Evolutionary conservation across 805 yeast species (phyloP).

Genomic region (Saccharomycopsis oosterbeekiorum): DNA sequence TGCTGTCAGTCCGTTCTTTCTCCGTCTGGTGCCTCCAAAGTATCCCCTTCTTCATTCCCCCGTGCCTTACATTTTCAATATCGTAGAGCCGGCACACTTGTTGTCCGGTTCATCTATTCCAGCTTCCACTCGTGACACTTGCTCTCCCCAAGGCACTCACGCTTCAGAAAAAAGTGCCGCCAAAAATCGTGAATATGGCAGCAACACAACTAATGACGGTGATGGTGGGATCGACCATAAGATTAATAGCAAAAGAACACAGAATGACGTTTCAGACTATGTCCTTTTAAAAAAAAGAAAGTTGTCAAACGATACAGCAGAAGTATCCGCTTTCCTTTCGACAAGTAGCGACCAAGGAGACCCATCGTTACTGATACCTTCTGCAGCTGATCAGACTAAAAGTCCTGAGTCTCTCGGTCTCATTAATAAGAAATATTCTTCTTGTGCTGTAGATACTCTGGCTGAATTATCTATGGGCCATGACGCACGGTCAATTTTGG

Average conservation of each 20-base stretch:
- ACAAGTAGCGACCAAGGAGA: neutral
- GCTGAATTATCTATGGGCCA: no score
- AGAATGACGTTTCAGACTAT: neutral
- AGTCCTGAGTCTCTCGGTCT: no score
- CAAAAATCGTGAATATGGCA: neutral
- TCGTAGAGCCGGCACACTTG: neutral
- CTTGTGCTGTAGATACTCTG: no score
- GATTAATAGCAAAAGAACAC: neutral
- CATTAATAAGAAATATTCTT: no score
- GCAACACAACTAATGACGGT: neutral
- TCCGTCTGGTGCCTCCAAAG: conserved; percentile 3
- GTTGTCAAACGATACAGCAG: neutral
- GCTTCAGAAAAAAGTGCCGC: neutral
- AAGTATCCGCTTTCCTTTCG: neutral
- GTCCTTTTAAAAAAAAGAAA: neutral
- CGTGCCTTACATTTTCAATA: conserved; percentile 8
- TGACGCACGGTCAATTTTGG: no score
- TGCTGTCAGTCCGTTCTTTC: neutral
- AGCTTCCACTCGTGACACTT: no score
- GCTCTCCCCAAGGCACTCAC: no score
- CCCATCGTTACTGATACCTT: neutral
- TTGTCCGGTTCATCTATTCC: no score
- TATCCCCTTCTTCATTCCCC: conserved; percentile 7
- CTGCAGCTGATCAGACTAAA: no score
- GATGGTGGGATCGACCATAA: neutral